Conservation (phyloP, 768 basidiomycete species). For the Paxillus involutus region DNA sequence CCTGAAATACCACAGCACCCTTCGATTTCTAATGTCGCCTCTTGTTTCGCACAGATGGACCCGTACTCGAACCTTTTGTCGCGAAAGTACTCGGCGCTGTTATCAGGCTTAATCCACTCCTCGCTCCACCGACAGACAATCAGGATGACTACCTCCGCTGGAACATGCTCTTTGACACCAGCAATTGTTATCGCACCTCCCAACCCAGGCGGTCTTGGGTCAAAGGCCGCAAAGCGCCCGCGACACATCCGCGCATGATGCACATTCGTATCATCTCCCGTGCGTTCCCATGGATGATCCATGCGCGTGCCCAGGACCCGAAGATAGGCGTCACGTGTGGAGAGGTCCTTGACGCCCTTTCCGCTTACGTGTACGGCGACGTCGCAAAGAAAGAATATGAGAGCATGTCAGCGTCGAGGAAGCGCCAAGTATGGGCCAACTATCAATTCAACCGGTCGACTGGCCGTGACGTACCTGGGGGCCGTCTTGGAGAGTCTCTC, state of each 20-base stretch:
- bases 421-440: constrained; percentile 45
- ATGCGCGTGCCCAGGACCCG: constrained; percentile 42
- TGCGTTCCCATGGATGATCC: constrained; percentile 56
- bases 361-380: constrained; percentile 48
- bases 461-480: constrained; percentile 65
- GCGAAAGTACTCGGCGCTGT: constrained; percentile 47
- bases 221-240: constrained; percentile 60
- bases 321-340: constrained; percentile 65
- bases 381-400: constrained; percentile 55
- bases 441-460: constrained; percentile 70
- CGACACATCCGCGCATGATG: constrained; percentile 61
- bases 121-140: constrained; percentile 45
- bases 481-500: constrained; percentile 59
- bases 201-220: constrained; percentile 67
- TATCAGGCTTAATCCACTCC: constrained; percentile 60
- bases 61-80: constrained; percentile 65
- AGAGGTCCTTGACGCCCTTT: constrained; percentile 59
- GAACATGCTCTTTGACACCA: constrained; percentile 72
- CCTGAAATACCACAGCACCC: not conserved
- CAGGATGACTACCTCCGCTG: constrained; percentile 58
- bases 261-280: constrained; percentile 53
- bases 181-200: constrained; percentile 59
- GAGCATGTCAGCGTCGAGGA: constrained; percentile 31
- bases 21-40: constrained; percentile 9
- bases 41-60: constrained; percentile 50